A percentile compares a stretch with the other conserved stretches of the same genome.
phyloP scores from a whole-genome alignment of 352 stramenopile species.

The Lagenidium giganteum region DNA sequence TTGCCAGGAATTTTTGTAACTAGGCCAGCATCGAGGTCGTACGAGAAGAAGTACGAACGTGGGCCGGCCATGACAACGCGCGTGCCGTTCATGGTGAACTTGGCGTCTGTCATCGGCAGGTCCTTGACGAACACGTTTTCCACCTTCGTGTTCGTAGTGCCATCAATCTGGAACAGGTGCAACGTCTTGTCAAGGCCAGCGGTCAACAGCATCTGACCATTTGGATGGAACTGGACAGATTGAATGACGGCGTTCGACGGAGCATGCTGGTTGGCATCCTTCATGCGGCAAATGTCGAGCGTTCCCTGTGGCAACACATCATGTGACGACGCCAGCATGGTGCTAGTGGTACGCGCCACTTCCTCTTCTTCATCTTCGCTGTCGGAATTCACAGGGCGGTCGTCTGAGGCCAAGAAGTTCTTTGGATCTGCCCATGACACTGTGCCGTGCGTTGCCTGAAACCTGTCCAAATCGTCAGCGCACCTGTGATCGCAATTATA shows the following conservation, averaged over 20 bases:
- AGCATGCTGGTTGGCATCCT: slow-evolving; percentile 90
- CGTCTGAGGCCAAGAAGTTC: slow-evolving; percentile 46
- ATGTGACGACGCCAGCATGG: slow-evolving; percentile 43
- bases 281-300: slow-evolving; percentile 74
- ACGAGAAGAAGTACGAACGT: slow-evolving; percentile 95
- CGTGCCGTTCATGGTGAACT: slow-evolving; percentile 75
- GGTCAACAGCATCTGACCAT: slow-evolving; percentile 84
- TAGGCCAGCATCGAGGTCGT: slow-evolving; percentile 92
- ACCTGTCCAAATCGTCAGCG: slow-evolving; percentile 32
- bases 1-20: slow-evolving; percentile 89
- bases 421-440: slow-evolving; percentile 71
- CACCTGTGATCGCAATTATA: no score
- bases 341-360: slow-evolving; percentile 46
- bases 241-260: slow-evolving; percentile 83
- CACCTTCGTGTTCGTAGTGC: slow-evolving; percentile 82
- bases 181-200: slow-evolving; percentile 92
- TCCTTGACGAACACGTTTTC: slow-evolving; percentile 89
- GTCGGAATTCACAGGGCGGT: slow-evolving; percentile 30
- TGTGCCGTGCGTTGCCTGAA: slow-evolving; percentile 44
- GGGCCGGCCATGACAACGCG: slow-evolving; percentile 90
- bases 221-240: slow-evolving; percentile 87
- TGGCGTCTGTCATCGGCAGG: slow-evolving; percentile 82
- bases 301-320: slow-evolving; percentile 54
- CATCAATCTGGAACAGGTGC: slow-evolving; percentile 91
- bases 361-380: slow-evolving; percentile 60